phyloP scores from a whole-genome alignment of 345 rosid genomes.

The Eutrema japonicum region DNA sequence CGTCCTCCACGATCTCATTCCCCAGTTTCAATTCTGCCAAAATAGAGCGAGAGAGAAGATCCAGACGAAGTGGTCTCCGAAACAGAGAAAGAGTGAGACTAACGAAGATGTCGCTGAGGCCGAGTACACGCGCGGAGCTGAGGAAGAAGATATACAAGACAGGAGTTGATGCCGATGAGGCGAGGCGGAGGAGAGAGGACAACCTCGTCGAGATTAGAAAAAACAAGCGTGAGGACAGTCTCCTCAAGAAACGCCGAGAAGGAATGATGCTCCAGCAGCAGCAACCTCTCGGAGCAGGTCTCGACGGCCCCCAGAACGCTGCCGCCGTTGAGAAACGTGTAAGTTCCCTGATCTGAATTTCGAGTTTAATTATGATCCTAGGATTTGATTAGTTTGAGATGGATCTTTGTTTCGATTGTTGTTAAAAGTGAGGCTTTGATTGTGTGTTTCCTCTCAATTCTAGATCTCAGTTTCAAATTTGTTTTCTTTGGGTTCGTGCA shows the following conservation, averaged over 20 bases:
- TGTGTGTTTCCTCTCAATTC: conserved; percentile 16
- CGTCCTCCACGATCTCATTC: conserved; percentile 40
- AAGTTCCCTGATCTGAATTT: conserved; percentile 32
- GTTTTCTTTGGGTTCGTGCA: not conserved
- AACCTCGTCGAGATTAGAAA: conserved; percentile 81
- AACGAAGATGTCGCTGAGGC: conserved; percentile 61
- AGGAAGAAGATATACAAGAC: conserved; percentile 75
- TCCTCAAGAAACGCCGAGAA: conserved; percentile 75
- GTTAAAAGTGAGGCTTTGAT: not conserved
- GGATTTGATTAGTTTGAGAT: conserved; percentile 32
- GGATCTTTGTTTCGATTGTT: conserved; percentile 24
- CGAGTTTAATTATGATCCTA: conserved; percentile 18
- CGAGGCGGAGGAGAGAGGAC: conserved; percentile 74
- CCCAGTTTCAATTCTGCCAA: conserved; percentile 34
- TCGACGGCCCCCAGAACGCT: conserved; percentile 54
- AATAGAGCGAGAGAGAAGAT: conserved; percentile 39
- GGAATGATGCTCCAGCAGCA: conserved; percentile 62
- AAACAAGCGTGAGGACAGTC: conserved; percentile 72
- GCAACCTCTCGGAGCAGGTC: conserved; percentile 45
- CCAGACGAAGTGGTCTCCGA: conserved; percentile 30
- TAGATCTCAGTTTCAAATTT: conserved; percentile 34
- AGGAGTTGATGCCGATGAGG: conserved; percentile 81
- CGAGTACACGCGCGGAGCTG: conserved; percentile 63
- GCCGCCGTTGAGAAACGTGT: conserved; percentile 77
- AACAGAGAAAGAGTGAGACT: conserved; percentile 22